Evolutionary conservation across 371 early-diverging fungal species (phyloP), one percentile per base, ranked within the genome.

Genomic region (Mortierella sp.): DNA sequence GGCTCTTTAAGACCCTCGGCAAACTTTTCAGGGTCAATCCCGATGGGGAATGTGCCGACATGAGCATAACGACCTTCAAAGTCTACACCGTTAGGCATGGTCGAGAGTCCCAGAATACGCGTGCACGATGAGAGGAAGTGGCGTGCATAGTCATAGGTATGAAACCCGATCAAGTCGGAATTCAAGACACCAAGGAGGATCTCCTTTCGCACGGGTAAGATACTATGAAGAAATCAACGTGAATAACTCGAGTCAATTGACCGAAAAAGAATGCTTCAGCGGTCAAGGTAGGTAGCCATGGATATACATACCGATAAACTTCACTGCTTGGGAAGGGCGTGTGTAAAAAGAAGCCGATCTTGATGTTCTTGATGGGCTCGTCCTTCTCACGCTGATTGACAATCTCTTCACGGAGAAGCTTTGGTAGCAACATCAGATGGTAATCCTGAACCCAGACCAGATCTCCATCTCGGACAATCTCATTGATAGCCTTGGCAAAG

Each of bases 381-480:
- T 67, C 52, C 41, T 81, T 76, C 10, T 78, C 76, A 39, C 60
- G 58, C 49, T 76, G 71, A 51, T 38, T 70, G 53, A 67, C 78
- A 53, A 90, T 74, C 51, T 83, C 76, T 60, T 87, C 83, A 24
- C 94, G 83, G 43, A 99, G 79, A 87, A 99, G 83, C 18, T 84
- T 82, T 19, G 99, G 99, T 38, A 99, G 85, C 43, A 99, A 83
- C 97, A 99, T 97, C 54, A 99, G 81, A 79, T 99, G 99, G 82
- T 99, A 99, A 82, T 99, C 99, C 61, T 99, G 99, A n/a, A 99
- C 93, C 98, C 99, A 99, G 42, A 99, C 91, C 45, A 99, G 82
- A 82, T 98, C 99, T 42, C 94, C 96, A 58, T 98, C 96, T 65
- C 94, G 73, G 4, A 93, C 87, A 56, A 91, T 85, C 30, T 90